Conservation (phyloP, 2,329 filamentous ascomycete genomes). For the Gnomoniopsis smithogilvyi region DNA sequence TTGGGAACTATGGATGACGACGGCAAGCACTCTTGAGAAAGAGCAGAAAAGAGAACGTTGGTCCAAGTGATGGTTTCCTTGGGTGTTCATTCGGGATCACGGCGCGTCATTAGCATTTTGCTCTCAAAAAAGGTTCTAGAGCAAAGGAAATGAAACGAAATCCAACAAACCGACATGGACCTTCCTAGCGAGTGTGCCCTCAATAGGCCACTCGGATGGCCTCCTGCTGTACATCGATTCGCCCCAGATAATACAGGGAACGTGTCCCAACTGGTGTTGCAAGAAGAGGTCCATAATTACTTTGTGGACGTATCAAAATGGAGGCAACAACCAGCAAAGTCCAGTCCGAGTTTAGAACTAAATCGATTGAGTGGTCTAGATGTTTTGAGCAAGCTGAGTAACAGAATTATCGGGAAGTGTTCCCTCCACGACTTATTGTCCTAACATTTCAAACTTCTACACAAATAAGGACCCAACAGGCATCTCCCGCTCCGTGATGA, state of each 20-base stretch:
- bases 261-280: no score
- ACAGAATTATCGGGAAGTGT: background rate
- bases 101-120: slow-evolving; percentile 57
- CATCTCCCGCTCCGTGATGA: background rate
- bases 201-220: no score
- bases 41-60: background rate
- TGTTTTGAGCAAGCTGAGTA: background rate
- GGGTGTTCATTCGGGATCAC: slow-evolving; percentile 61
- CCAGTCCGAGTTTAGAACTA: no score
- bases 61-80: slow-evolving; percentile 44
- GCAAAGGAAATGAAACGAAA: slow-evolving; percentile 39
- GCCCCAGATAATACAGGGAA: no score
- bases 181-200: background rate
- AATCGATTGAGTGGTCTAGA: background rate
- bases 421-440: background rate
- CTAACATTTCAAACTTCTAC: no score
- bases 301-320: no score
- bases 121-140: slow-evolving; percentile 37
- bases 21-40: background rate
- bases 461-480: background rate
- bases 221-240: no score
- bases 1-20: slow-evolving; percentile 26
- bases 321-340: no score
- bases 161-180: slow-evolving; percentile 29
- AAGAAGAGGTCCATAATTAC: no score